These are phyloP conservation scores for Leishmania braziliensis DNA, from an alignment of 208 protist species.

Conservation along the genomic window DNA sequence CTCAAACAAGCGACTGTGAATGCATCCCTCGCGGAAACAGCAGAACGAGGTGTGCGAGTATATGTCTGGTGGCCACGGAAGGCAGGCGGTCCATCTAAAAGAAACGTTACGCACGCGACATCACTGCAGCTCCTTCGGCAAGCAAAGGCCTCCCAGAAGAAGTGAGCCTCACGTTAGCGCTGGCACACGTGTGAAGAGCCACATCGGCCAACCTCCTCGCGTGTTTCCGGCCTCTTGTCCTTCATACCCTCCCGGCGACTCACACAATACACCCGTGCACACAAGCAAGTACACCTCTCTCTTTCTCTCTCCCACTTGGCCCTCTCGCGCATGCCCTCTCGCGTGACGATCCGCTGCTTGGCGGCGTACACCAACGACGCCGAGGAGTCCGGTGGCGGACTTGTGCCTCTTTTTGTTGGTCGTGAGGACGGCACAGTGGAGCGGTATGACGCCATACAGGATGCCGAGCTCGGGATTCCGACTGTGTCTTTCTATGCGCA, in stretches of 20 bases:
- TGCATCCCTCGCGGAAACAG: not conserved
- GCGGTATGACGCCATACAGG: conserved; percentile 59
- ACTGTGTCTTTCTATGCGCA: conserved; percentile 63
- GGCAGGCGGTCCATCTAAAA: not conserved
- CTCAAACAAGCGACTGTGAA: not conserved
- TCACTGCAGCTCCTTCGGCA: not conserved
- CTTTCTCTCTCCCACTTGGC: not conserved
- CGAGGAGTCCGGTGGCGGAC: conserved; percentile 36
- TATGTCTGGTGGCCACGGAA: not conserved
- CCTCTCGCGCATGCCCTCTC: conserved; percentile 21
- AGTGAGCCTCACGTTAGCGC: not conserved
- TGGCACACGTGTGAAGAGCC: not conserved
- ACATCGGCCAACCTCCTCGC: not conserved
- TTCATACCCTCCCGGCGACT: not conserved
- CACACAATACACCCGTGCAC: not conserved
- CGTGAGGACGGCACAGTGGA: conserved; percentile 80
- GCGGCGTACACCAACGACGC: conserved; percentile 44
- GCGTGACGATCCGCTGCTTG: conserved; percentile 56
- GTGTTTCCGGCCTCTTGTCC: not conserved
- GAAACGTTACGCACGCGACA: not conserved
- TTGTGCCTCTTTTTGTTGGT: conserved; percentile 64
- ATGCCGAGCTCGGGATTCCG: conserved; percentile 56
- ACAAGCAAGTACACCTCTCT: not conserved
- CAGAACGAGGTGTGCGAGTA: not conserved
- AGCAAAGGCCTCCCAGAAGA: not conserved